Percentiles rank a stretch among this genome's conserved stretches.
Evolutionary conservation across 164 flowering plant species (phyloP).

Genomic region (Tetracentron sinense): DNA sequence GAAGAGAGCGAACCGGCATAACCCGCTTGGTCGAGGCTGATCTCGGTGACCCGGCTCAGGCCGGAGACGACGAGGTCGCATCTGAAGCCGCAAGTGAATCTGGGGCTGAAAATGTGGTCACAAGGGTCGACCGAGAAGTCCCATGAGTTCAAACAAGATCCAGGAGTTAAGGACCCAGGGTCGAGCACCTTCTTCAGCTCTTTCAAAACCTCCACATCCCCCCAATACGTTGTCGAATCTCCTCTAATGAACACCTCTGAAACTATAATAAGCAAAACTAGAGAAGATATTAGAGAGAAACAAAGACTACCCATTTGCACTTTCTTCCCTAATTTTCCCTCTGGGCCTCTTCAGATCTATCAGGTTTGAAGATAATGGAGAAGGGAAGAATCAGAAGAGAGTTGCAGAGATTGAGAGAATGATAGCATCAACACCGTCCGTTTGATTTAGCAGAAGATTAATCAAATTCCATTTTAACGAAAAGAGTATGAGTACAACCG

Average conservation of each 20-base stretch:
- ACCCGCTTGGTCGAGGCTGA: conserved; percentile 79
- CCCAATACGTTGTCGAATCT: conserved; percentile 38
- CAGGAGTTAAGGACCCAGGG: conserved; percentile 43
- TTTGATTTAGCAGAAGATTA: too few species aligned
- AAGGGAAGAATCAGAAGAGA: too few species aligned
- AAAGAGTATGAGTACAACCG: too few species aligned
- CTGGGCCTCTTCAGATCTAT: neutral
- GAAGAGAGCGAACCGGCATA: conserved; percentile 60
- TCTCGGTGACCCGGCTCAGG: conserved; percentile 60
- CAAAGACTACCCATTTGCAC: conserved; percentile 20
- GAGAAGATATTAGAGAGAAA: conserved; percentile 9
- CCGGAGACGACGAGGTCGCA: conserved; percentile 47
- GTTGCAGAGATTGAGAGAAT: too few species aligned
- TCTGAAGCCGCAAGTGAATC: conserved; percentile 87
- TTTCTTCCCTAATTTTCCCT: neutral
- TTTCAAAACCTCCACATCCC: conserved; percentile 47
- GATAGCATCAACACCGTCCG: too few species aligned
- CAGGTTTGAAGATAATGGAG: too few species aligned
- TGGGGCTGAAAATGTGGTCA: conserved; percentile 50
- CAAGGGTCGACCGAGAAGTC: conserved; percentile 83
- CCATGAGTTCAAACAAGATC: conserved; percentile 80
- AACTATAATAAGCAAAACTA: conserved; percentile 6
- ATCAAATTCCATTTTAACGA: too few species aligned
- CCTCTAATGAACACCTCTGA: conserved; percentile 1
- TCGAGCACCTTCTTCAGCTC: conserved; percentile 39